A percentile compares a stretch with the other conserved stretches of the same genome.
These are phyloP conservation scores for Lipomyces chichibuensis DNA, from an alignment of 805 yeast genomes.

Conservation along the genomic window DNA sequence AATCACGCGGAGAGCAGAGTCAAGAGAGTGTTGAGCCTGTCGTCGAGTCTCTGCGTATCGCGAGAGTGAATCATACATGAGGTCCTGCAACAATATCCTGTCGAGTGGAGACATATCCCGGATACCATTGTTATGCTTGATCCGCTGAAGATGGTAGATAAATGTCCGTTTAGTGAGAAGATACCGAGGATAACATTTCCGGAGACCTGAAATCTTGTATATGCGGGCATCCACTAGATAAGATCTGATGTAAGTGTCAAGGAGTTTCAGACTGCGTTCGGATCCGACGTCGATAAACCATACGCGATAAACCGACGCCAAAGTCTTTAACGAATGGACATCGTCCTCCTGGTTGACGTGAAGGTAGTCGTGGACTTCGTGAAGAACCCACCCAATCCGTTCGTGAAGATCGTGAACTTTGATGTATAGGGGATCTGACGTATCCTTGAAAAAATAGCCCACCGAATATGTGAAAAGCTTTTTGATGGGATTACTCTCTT, in stretches of 20 bases:
- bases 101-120: slow-evolving; percentile 72
- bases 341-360: slow-evolving; percentile 60
- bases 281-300: slow-evolving; percentile 84
- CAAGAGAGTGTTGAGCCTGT: slow-evolving; percentile 68
- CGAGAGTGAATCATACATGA: slow-evolving; percentile 66
- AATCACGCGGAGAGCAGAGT: slow-evolving; percentile 69
- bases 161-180: slow-evolving; percentile 75
- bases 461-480: slow-evolving; percentile 65
- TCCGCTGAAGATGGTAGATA: slow-evolving; percentile 73
- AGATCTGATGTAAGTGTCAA: slow-evolving; percentile 57
- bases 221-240: slow-evolving; percentile 59
- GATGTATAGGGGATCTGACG: slow-evolving; percentile 49
- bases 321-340: slow-evolving; percentile 61
- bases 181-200: slow-evolving; percentile 75
- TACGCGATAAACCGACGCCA: slow-evolving; percentile 65
- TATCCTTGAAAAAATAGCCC: slow-evolving; percentile 66
- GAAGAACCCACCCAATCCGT: slow-evolving; percentile 65
- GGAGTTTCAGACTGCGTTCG: slow-evolving; percentile 62
- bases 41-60: slow-evolving; percentile 69
- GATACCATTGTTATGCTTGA: slow-evolving; percentile 69
- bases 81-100: slow-evolving; percentile 61
- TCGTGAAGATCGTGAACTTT: slow-evolving; percentile 65
- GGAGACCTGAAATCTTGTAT: slow-evolving; percentile 64
- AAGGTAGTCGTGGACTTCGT: slow-evolving; percentile 56
- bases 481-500: slow-evolving; percentile 46